phyloP scores from a whole-genome alignment of 306 rosid genomes.

The Cicer chorassanicum region DNA sequence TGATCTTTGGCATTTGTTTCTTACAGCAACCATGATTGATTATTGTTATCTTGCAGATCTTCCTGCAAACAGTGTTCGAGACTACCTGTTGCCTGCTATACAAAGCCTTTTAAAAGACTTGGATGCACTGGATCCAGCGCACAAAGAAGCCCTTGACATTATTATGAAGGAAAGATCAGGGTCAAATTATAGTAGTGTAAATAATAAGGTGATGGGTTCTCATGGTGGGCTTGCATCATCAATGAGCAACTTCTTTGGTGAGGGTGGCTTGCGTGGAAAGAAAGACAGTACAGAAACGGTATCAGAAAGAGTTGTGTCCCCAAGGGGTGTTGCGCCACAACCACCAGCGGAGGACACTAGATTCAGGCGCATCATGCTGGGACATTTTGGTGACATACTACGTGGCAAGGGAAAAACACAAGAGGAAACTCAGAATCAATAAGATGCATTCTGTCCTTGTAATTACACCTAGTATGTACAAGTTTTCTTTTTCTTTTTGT shows the following conservation, averaged over 20 bases:
- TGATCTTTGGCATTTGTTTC: not conserved
- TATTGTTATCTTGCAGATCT: constrained; percentile 59
- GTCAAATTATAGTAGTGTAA: constrained; percentile 61
- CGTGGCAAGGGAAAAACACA: constrained; percentile 68
- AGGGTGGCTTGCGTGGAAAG: constrained; percentile 76
- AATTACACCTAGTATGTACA: not conserved
- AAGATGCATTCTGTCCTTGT: constrained; percentile 30
- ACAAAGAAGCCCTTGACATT: constrained; percentile 95
- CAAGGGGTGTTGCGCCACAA: constrained; percentile 39
- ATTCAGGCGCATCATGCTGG: constrained; percentile 86
- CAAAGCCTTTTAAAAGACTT: constrained; percentile 72
- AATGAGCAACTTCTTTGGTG: constrained; percentile 84
- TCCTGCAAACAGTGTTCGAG: constrained; percentile 67
- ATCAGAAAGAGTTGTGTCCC: constrained; percentile 52
- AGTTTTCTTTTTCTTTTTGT: not conserved
- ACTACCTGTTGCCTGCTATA: constrained; percentile 73
- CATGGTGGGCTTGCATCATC: constrained; percentile 74
- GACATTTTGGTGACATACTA: constrained; percentile 84
- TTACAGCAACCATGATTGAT: constrained; percentile 24
- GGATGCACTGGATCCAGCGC: constrained; percentile 92
- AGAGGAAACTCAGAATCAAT: constrained; percentile 65
- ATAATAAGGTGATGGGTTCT: constrained; percentile 71
- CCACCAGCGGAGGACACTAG: constrained; percentile 73
- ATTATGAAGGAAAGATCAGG: constrained; percentile 89
- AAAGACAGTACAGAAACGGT: constrained; percentile 58